Base-by-base conservation (phyloP, 148 eudicot species). In the Gaultheria prostrata region DNA sequence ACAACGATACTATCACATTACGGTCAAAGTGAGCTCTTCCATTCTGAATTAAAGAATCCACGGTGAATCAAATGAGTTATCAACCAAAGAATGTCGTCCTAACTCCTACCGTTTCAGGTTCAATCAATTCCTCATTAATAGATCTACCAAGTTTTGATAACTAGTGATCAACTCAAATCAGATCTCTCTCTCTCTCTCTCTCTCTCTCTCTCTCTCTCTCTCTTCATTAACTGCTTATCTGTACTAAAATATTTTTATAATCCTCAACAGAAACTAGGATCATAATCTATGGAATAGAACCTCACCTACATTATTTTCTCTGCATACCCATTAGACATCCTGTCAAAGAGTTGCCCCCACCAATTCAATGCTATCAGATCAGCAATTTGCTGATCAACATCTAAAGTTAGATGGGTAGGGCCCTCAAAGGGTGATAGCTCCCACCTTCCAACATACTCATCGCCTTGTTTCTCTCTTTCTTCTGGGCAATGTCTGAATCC, bases 321-420 rank as follows among this genome's bases (percentile, higher is more conserved):
- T 80, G 20, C 82, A 50, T 33, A 39, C 51, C 50, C 18, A 83
- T 78, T 67, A n/a, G 73, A 65, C 30, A 77, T 83, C 28, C 71
- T 83, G 77, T 26, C 79, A 46, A 18, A 57, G 65, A 50, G 33
- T 77, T 75, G 72, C 72, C 77, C 54, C 85, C 85, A 83, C 76
- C 32, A 49, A 33, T 77, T 83, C 85, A 77, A 51, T 77, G 74
- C 51, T 39, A 46, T 53, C 77, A 63, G 81, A 67, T 77, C 76
- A 77, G 56, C 81, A 77, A 67, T 70, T 78, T 70, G 85, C 48
- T 49, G 70, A 70, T 83, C 78, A 17, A 84, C 69, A 78, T 84
- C 78, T 17, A 70, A 39, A 17, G 70, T 78, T 32, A 69, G 77
- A 78, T 78, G 85, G 78, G 70, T 84, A 70, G 82, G 85, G 69